phyloP scores from a whole-genome alignment of 73 alveolate genomes.

The Uronychia setigera region DNA sequence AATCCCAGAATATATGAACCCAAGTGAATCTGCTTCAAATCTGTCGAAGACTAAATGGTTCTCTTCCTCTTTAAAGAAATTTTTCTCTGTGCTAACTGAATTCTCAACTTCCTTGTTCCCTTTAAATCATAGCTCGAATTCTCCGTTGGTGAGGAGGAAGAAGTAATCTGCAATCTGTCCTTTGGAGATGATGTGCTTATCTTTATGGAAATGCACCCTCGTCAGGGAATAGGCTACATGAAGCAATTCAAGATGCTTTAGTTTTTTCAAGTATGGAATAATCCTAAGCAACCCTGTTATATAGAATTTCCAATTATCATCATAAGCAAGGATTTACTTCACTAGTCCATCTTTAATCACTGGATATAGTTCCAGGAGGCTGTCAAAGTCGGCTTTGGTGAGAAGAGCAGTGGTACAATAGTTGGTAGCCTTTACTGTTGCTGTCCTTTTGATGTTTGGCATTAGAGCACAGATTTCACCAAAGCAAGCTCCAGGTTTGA shows the following conservation, averaged over 20 bases:
- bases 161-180: conserved; percentile 58
- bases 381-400: background rate
- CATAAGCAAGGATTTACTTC: background rate
- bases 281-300: background rate
- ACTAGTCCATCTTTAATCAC: background rate
- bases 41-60: background rate
- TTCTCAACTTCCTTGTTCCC: background rate
- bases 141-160: conserved; percentile 41
- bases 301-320: background rate
- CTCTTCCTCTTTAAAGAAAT: background rate
- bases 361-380: background rate
- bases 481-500: conserved; percentile 86
- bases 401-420: conserved; percentile 33
- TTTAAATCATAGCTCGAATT: conserved; percentile 39
- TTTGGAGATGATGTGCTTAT: conserved; percentile 39
- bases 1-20: background rate
- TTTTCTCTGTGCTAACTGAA: background rate
- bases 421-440: conserved; percentile 16
- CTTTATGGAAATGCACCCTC: conserved; percentile 5
- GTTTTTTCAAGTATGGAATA: background rate
- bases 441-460: conserved; percentile 4
- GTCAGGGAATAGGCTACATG: background rate
- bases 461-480: conserved; percentile 56
- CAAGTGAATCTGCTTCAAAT: background rate
- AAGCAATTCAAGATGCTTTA: background rate